Evolutionary conservation across 371 early-diverging fungal genomes (phyloP).

Genomic region (Fennellomyces sp.): DNA sequence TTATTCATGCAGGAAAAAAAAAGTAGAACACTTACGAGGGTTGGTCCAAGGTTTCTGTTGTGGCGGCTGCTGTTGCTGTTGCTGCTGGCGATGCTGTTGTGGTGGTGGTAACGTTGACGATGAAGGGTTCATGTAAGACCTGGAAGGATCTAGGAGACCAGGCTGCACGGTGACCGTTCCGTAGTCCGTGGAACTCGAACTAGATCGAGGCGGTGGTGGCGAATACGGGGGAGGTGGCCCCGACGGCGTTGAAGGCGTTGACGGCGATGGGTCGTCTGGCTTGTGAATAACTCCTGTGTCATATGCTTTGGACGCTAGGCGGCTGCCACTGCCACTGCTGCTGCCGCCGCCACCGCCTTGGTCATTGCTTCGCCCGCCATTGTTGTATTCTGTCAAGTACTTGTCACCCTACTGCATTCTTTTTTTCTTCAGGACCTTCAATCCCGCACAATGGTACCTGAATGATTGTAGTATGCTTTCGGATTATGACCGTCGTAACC

Average conservation of each 20-base stretch:
- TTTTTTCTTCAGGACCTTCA: neutral
- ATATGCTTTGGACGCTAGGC: neutral
- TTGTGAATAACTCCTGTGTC: neutral
- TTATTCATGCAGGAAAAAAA: neutral
- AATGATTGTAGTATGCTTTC: constrained; percentile 21
- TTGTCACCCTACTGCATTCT: neutral
- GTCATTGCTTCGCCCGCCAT: too few species aligned
- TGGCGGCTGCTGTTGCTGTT: neutral
- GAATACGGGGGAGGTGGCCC: constrained; percentile 23
- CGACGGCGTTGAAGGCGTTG: neutral
- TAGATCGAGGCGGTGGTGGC: neutral
- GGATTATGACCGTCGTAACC: constrained; percentile 9
- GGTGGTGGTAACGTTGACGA: neutral
- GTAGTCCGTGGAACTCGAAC: constrained; percentile 1
- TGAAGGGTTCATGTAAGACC: neutral
- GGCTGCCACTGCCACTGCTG: neutral
- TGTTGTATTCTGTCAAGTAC: neutral
- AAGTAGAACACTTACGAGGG: constrained; percentile 11
- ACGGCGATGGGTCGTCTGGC: constrained; percentile 3
- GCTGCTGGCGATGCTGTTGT: neutral
- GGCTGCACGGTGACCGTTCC: neutral
- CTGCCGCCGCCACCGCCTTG: neutral
- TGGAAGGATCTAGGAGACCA: neutral
- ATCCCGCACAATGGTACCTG: constrained; percentile 11
- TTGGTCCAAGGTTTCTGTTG: constrained; percentile 1